Conservation (phyloP, 768 basidiomycete genomes). For the Pisolithus tinctorius region DNA sequence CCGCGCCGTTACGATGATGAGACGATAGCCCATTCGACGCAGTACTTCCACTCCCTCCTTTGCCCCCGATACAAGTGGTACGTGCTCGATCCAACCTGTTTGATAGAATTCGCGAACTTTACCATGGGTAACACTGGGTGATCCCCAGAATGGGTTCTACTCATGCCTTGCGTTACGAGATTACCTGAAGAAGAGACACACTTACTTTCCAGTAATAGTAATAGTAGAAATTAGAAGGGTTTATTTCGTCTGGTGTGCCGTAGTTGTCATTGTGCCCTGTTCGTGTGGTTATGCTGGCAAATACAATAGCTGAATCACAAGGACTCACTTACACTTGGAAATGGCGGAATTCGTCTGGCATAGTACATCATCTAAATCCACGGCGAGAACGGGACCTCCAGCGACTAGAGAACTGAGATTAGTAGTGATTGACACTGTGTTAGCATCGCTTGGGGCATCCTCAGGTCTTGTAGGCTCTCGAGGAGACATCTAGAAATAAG, state of each 20-base stretch:
- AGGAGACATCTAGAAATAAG: too few species aligned
- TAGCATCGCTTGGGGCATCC: not conserved
- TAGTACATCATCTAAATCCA: slow-evolving; percentile 67
- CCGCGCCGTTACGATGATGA: slow-evolving; percentile 76
- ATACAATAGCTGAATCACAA: not conserved
- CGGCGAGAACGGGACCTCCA: slow-evolving; percentile 38
- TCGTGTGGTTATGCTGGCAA: not conserved
- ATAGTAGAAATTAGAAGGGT: slow-evolving; percentile 54
- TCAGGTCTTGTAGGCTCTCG: not conserved
- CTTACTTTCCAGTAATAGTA: slow-evolving; percentile 73
- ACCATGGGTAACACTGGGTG: slow-evolving; percentile 44
- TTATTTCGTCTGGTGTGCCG: slow-evolving; percentile 43
- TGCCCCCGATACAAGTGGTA: slow-evolving; percentile 55
- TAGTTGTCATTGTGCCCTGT: slow-evolving; percentile 63
- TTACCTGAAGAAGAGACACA: not conserved
- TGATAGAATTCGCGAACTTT: slow-evolving; percentile 57
- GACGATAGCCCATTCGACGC: slow-evolving; percentile 54
- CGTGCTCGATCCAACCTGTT: slow-evolving; percentile 40
- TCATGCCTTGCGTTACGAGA: not conserved
- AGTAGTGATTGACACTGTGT: not conserved
- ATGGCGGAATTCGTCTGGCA: slow-evolving; percentile 54
- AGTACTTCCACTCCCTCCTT: slow-evolving; percentile 50
- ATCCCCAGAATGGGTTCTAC: slow-evolving; percentile 57
- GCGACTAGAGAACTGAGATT: not conserved
- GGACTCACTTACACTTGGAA: slow-evolving; percentile 44